Percentiles rank a stretch among this genome's conserved stretches.
phyloP scores from a whole-genome alignment of 371 early-diverging fungal species.

The Mortierella sp. region DNA sequence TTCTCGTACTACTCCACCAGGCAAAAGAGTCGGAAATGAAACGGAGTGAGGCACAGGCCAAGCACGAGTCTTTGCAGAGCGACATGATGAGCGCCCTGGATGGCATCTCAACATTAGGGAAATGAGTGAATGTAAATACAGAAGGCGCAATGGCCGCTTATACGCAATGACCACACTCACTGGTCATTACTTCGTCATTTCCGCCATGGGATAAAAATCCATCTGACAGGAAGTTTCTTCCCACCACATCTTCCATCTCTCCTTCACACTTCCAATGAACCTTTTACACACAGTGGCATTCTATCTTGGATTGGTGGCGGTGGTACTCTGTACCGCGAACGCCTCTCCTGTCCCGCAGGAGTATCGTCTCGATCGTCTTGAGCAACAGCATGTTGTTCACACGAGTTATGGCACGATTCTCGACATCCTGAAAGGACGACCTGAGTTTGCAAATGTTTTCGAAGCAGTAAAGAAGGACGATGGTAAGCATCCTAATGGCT shows the following conservation, averaged over 20 bases:
- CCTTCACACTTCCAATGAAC: too few relatives aligned
- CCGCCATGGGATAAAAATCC: too few relatives aligned
- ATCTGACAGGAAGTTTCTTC: too few relatives aligned
- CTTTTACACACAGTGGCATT: neutral
- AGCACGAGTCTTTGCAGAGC: slow-evolving; percentile 41
- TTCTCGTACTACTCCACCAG: neutral
- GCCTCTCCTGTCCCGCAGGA: neutral
- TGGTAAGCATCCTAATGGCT: slow-evolving; percentile 6
- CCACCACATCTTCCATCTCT: too few relatives aligned
- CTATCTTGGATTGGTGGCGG: neutral
- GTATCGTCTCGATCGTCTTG: neutral
- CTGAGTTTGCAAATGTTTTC: slow-evolving; percentile 39
- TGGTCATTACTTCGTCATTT: too few relatives aligned
- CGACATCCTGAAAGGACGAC: slow-evolving; percentile 29
- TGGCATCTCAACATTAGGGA: slow-evolving; percentile 46
- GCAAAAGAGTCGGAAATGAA: slow-evolving; percentile 20
- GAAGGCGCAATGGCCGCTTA: too few relatives aligned
- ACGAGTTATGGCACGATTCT: slow-evolving; percentile 19
- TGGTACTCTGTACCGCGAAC: neutral
- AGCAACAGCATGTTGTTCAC: neutral
- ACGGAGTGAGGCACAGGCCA: slow-evolving; percentile 41
- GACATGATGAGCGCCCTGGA: slow-evolving; percentile 52
- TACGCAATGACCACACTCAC: too few relatives aligned
- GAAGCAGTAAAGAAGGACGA: slow-evolving; percentile 26
- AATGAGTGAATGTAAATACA: slow-evolving; percentile 2